Base-by-base conservation (phyloP, 108 stramenopile species). In the Skeletonema potamos region DNA sequence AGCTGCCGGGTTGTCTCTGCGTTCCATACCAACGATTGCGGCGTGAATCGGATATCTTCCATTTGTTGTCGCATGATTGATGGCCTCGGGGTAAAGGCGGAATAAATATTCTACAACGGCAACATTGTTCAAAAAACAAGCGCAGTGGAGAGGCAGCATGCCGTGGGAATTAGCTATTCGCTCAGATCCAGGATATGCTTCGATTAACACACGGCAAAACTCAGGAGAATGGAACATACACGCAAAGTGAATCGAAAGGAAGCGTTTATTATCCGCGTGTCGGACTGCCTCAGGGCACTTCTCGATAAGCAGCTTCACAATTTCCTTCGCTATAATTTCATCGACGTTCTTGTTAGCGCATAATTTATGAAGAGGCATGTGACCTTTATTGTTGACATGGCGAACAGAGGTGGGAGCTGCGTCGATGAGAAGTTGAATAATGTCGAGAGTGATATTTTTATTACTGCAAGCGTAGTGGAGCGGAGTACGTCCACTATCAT, bases 371-470 rank as follows among this genome's bases (percentile, higher is more conserved):
- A 66, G 29, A 51, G 65, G 65, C 27, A 66, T 39, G 22, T 27
- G 6, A n/a, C 64, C 64, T 12, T 27, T n/a, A 5, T 5, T 10
- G 8, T 65, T 37, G 0, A 22, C 12, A 1, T 65, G 44, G 6
- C 6, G 6, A 27, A 48, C 22, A 32, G 46, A 46, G 12, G 54
- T 26, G 37, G 48, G 65, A 6, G 26, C 44, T 2, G 30, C 28
- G 43, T 66, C 44, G 6, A 66, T n/a, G 12, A 66, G 65, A 24
- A 66, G 27, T 41, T 66, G 65, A 27, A 66, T 13, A 24, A 44
- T 36, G 12, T 17, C 28, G 29, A 22, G 48, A 27, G 41, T 33
- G 10, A 34, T 18, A 32, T 29, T 46, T 43, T 29, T 1, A 15
- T 48, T 66, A 3, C 4, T 0, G 17, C 44, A 66, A 3, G 65